phyloP scores from a whole-genome alignment of 805 yeast genomes.

The Kazachstania martiniae region DNA sequence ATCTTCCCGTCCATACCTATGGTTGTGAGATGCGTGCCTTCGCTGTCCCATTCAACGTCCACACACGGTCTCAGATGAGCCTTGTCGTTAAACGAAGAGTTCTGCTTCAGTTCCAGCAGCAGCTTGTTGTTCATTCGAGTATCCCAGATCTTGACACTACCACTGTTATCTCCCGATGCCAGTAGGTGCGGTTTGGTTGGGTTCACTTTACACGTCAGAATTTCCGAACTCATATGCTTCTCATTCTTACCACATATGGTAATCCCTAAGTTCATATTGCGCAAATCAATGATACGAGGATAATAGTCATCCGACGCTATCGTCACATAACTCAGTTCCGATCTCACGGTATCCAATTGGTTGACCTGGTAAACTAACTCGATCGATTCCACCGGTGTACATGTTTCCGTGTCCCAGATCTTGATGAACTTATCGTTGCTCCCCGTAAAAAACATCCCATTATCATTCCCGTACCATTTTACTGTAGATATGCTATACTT shows the following conservation, averaged over 20 bases:
- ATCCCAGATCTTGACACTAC: constrained; percentile 80
- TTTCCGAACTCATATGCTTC: constrained; percentile 30
- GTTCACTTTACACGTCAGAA: constrained; percentile 54
- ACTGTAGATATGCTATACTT: constrained; percentile 61
- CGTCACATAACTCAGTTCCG: constrained; percentile 45
- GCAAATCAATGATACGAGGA: constrained; percentile 59
- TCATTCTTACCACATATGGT: constrained; percentile 48
- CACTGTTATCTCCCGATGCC: constrained; percentile 75
- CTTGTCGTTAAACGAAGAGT: constrained; percentile 21
- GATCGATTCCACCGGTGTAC: constrained; percentile 59
- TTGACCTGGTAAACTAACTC: constrained; percentile 53
- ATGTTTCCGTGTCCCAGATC: constrained; percentile 66
- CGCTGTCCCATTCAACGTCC: constrained; percentile 63
- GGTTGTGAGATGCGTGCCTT: constrained; percentile 52
- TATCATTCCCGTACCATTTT: constrained; percentile 84
- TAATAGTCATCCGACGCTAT: constrained; percentile 62
- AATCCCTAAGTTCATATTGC: constrained; percentile 66
- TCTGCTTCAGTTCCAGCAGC: constrained; percentile 14
- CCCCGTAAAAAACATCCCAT: constrained; percentile 74
- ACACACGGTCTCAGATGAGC: constrained; percentile 77
- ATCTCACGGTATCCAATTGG: constrained; percentile 38
- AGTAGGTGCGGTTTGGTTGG: constrained; percentile 51
- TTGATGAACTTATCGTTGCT: constrained; percentile 71
- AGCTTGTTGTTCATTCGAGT: constrained; percentile 34
- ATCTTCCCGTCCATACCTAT: constrained; percentile 75